Base-by-base conservation (phyloP, 2,329 filamentous ascomycete species). In the Colletotrichum sp. region DNA sequence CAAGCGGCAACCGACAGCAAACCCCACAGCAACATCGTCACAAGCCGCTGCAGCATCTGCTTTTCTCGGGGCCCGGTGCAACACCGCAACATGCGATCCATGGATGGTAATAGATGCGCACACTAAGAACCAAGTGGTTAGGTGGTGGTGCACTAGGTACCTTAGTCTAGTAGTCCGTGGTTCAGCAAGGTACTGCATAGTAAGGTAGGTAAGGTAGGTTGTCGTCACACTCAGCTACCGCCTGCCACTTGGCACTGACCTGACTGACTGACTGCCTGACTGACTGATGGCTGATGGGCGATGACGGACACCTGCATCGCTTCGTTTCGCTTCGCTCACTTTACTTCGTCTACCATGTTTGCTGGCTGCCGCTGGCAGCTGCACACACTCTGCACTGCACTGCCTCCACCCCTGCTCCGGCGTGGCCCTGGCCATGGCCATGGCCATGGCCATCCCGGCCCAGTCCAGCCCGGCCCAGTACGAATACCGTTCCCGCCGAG, bases 341-440 rank as follows among this genome's bases (percentile, higher is more conserved):
- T 15, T 7, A 28, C 55, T 59, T 24, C 36, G 36, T 39, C 36
- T 39, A 9, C 32, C 12, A 34, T 36, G 34, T 36, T 36, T 36
- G 34, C 13, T 36, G 34, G 34, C 57, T 34, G 57, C 16, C 36
- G 36, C 57, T 62, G 57, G 28, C 24, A 30, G 28, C 39, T 68
- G 64, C 52, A 28, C 69, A 26, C n/a, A 57, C 55, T 30, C 66
- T 34, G 28, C 30, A 28, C 62, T 72, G 70, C 70, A 72, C 70
- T 39, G 64, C 64, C 64, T 65, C 36, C 64, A 72, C 64, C 70
- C 70, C 64, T 72, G 70, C 64, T 66, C 69, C 68, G 32, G 65
- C 21, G 39, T 71, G 28, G 39, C 30, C 60, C 21, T 24, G 63
- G 30, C 28, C 28, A 30, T 30, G 28, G 34, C 60, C 62, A 39